Base-by-base conservation (phyloP, 805 yeast species). In the Yarrowia osloensis region DNA sequence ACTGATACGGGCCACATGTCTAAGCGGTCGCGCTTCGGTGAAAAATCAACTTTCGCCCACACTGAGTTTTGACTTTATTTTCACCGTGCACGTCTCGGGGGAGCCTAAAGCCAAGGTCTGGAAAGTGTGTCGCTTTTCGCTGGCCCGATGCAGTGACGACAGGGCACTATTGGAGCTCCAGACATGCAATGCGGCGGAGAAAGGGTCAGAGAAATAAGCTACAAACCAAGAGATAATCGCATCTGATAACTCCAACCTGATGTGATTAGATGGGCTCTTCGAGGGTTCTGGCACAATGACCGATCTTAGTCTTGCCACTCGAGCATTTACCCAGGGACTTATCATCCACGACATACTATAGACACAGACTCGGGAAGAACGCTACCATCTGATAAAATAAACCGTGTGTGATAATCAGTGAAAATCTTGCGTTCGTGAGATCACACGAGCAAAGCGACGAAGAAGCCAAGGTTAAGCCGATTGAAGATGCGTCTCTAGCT, bases 141-240 rank as follows among this genome's bases (percentile, higher is more conserved):
- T 39, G 22, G 26, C n/a, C n/a, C n/a, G 26, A n/a, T 13, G 24
- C 19, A 46, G 21, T 49, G 54, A 49, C 35, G 37, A 19, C 54
- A 49, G 7, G 40, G 21, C 29, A 21, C 57, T 12, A 21, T 50
- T 50, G 57, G 40, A 49, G n/a, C 55, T 49, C 55, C 31, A 13
- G 21, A 49, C 19, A 9, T 49, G 55, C 55, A 31, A 19, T 29
- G 55, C 55, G 26, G 39, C 39, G 39, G 31, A 19, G 21, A 29
- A 21, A 13, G 9, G 13, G 4, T 15, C 4, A 11, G 61, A 17
- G 8, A 24, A 54, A 54, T 35, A 54, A 54, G 17, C 22, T 54
- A 54, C 44, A 54, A 35, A 54, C 61, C 61, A 35, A 52, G 33
- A 54, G 44, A 54, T 37, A n/a, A 54, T 35, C 61, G 22, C 44